phyloP scores from a whole-genome alignment of 768 basidiomycete species.

The Naganishia onofrii region DNA sequence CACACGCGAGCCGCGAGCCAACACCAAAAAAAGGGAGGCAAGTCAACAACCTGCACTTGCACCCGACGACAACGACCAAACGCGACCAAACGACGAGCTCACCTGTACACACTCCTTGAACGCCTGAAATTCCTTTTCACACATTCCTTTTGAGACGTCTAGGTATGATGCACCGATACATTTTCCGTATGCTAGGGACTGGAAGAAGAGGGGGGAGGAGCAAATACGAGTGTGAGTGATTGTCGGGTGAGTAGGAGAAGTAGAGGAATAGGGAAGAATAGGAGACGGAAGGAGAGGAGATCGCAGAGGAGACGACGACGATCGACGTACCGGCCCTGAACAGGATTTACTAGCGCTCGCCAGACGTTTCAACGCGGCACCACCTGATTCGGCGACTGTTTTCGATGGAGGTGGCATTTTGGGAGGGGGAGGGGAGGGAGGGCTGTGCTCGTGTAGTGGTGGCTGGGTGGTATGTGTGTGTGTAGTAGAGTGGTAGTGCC shows the following conservation, averaged over 20 bases:
- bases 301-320: neutral
- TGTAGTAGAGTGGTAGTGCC: too few relatives aligned
- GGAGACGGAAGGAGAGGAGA: too few relatives aligned
- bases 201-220: constrained; percentile 41
- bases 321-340: constrained; percentile 40
- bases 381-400: constrained; percentile 13
- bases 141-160: constrained; percentile 79
- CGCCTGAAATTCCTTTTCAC: constrained; percentile 74
- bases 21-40: too few relatives aligned
- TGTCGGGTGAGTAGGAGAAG: neutral
- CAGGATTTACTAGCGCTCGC: constrained; percentile 46
- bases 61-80: too few relatives aligned
- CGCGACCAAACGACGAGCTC: too few relatives aligned
- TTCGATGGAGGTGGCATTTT: constrained; percentile 10
- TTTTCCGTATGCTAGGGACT: constrained; percentile 79
- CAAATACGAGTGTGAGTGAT: neutral
- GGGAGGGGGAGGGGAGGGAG: neutral
- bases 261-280: neutral
- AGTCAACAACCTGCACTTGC: neutral
- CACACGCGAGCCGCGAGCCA: too few relatives aligned
- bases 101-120: constrained; percentile 85
- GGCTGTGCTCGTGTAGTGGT: too few relatives aligned
- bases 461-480: too few relatives aligned
- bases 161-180: constrained; percentile 79
- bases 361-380: constrained; percentile 24